Evolutionary conservation across 1,284 basidiomycete genomes (phyloP), one percentile per base, ranked within the genome.

Genomic region (Tilletiaria anomala): DNA sequence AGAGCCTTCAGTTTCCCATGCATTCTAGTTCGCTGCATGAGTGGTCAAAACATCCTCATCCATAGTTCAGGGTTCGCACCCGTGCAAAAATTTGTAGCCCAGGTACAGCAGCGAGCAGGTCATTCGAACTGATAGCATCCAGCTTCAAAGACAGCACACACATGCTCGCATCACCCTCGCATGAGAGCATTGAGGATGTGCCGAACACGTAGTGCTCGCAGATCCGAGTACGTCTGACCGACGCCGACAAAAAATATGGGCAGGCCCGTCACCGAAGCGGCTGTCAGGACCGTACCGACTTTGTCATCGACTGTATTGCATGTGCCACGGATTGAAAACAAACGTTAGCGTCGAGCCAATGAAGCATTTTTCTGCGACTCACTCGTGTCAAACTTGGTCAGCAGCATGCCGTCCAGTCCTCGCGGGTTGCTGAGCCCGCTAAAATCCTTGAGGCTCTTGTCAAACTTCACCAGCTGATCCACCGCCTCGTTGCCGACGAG

Each of bases 401-500:
- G 40, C 35, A 67, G 44, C 43, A 63, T 63, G 8, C 61, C 64
- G 18, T 67, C 62, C 17, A 67, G 36, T 4, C 62, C 64, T 8
- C 55, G 48, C 17, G 60, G 58, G 32, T 56, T 54, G 44, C 54
- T 51, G 20, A 65, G 50, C 4, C 61, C 62, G 37, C 56, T 58
- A 44, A 61, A 64, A 37, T 67, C 61, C 43, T 60, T 60, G 43
- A 67, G 48, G 1, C 60, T 56, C 3, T 55, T 44, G 41, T 67
- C 53, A 31, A 67, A 67, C 32, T 59, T 58, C 23, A 53, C 60
- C 37, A 67, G 53, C 38, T 67, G 64, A 34, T 61, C 61, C 3
- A 65, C 60, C 2, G 64, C 64, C 50, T 67, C 64, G 39, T 67
- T 67, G 12, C 64, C 64, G 29, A 65, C 62, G 38, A 67, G 48